phyloP scores from a whole-genome alignment of 352 stramenopile genomes.

The Pythium dissotocum region DNA sequence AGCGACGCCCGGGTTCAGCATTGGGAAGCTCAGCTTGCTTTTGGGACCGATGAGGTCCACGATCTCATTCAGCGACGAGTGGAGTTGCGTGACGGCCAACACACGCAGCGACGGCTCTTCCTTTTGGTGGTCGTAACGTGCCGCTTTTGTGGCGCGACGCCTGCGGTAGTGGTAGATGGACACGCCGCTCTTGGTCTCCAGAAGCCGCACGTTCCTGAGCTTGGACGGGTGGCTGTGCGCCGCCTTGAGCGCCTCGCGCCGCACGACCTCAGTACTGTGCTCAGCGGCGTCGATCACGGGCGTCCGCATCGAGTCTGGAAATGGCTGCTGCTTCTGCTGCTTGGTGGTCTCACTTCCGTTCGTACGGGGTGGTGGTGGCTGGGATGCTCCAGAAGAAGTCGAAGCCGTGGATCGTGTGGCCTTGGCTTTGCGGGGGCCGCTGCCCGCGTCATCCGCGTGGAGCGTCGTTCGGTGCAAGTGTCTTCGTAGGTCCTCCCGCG shows the following conservation, averaged over 20 bases:
- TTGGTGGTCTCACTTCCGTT: background rate
- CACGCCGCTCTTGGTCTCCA: background rate
- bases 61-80: constrained; percentile 24
- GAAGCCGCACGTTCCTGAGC: constrained; percentile 6
- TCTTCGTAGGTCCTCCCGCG: background rate
- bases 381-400: background rate
- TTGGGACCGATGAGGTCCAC: constrained; percentile 19
- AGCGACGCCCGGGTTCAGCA: constrained; percentile 23
- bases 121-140: background rate
- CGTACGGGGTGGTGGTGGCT: background rate
- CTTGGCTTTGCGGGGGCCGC: background rate
- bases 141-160: background rate
- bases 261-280: constrained; percentile 5
- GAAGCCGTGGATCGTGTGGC: background rate
- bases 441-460: background rate
- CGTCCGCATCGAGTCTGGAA: constrained; percentile 12
- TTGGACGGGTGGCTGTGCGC: constrained; percentile 7
- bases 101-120: constrained; percentile 15
- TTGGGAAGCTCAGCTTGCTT: constrained; percentile 19
- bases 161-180: constrained; percentile 14
- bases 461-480: background rate
- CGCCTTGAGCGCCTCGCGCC: constrained; percentile 18
- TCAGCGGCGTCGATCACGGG: constrained; percentile 11
- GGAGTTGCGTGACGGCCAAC: constrained; percentile 17
- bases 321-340: background rate